Conservation (phyloP, 1,284 basidiomycete species). For the Thecaphora thlaspeos region DNA sequence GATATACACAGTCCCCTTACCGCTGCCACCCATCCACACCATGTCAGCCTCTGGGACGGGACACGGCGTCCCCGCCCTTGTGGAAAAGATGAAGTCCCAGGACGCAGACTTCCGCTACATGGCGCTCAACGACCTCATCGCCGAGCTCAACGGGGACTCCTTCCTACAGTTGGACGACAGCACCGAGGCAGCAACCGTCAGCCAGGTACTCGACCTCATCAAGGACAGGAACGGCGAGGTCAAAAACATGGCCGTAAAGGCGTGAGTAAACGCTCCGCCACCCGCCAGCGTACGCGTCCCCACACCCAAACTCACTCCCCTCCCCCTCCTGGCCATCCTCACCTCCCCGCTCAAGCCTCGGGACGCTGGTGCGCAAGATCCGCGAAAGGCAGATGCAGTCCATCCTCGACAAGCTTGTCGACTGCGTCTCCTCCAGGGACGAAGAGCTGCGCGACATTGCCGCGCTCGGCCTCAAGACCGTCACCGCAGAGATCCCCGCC, state of each 20-base stretch:
- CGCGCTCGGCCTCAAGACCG: constrained; percentile 86
- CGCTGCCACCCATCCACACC: constrained; percentile 2
- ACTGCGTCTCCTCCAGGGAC: constrained; percentile 77
- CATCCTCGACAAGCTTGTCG: constrained; percentile 82
- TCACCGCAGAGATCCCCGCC: constrained; percentile 80
- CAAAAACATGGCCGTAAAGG: constrained; percentile 94
- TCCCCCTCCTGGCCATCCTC: not conserved
- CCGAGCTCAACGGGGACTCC: constrained; percentile 31
- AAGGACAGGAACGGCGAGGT: constrained; percentile 96
- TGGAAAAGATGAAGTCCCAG: constrained; percentile 54
- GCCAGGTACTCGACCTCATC: constrained; percentile 76
- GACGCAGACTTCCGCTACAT: constrained; percentile 55
- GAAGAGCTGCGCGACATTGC: constrained; percentile 91
- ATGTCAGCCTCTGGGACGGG: constrained; percentile 33
- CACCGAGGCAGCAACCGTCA: constrained; percentile 73
- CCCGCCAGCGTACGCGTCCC: no score
- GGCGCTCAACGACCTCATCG: constrained; percentile 53
- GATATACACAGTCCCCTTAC: no score
- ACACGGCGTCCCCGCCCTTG: constrained; percentile 37
- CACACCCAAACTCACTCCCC: no score
- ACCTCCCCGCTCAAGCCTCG: constrained; percentile 65
- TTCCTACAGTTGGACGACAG: constrained; percentile 37
- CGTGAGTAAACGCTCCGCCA: no score
- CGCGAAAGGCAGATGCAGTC: constrained; percentile 76
- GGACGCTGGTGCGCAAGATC: constrained; percentile 81